phyloP scores from a whole-genome alignment of 148 eudicot species.

The Rhododendron williamsianum region DNA sequence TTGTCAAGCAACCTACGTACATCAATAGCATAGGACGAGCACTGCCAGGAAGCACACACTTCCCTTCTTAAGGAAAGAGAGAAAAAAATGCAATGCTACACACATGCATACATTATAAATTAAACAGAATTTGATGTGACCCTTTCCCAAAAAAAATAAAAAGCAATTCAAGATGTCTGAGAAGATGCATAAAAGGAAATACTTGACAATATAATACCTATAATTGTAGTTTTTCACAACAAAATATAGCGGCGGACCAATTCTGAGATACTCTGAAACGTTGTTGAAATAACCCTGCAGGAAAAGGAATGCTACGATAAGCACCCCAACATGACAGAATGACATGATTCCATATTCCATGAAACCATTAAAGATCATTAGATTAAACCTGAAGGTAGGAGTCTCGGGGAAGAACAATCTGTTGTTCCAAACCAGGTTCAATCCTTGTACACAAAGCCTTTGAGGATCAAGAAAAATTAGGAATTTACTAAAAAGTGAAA shows the following conservation, averaged over 20 bases:
- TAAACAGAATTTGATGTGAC: neutral
- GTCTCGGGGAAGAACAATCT: constrained; percentile 94
- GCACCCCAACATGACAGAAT: neutral
- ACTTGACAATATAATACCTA: constrained; percentile 30
- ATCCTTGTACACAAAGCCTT: constrained; percentile 94
- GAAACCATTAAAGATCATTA: neutral
- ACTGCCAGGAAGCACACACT: neutral
- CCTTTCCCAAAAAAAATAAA: neutral
- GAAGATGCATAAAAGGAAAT: neutral
- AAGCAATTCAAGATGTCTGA: neutral
- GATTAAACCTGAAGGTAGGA: constrained; percentile 89
- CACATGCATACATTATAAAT: neutral
- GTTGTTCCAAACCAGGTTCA: constrained; percentile 96
- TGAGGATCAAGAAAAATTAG: constrained; percentile 2
- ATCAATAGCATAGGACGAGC: neutral
- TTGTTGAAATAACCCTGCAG: constrained; percentile 55
- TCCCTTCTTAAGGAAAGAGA: neutral
- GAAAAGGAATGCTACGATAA: constrained; percentile 9
- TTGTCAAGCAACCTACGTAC: neutral
- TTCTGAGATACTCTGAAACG: constrained; percentile 53
- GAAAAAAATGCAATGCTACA: neutral
- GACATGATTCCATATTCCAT: neutral
- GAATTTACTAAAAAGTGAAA: neutral
- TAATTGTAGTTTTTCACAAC: constrained; percentile 66
- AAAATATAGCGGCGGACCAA: constrained; percentile 69